A percentile compares a stretch with the other conserved stretches of the same genome.
These are phyloP conservation scores for Harringtonia aguacate DNA, from an alignment of 2,329 filamentous ascomycete genomes.

Conservation along the genomic window DNA sequence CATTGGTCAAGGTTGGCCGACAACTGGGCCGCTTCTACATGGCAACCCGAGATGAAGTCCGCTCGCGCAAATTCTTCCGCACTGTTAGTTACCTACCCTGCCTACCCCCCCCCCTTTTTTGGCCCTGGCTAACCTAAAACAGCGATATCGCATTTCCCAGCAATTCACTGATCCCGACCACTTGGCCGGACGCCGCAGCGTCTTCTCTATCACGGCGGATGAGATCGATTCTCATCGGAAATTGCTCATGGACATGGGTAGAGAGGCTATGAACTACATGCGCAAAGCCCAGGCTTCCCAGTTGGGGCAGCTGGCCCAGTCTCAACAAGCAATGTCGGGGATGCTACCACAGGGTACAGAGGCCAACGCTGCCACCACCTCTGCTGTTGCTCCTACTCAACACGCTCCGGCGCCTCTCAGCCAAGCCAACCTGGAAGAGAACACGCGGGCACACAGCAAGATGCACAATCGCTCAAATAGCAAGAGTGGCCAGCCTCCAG, in stretches of 20 bases:
- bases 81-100: conserved; percentile 28
- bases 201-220: conserved; percentile 37
- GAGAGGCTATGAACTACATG: conserved; percentile 22
- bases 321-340: conserved; percentile 7
- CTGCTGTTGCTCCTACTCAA: background rate
- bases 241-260: conserved; percentile 41
- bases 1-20: conserved; percentile 34
- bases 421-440: conserved; percentile 40
- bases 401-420: conserved; percentile 23
- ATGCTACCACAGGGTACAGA: background rate
- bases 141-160: conserved; percentile 41
- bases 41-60: conserved; percentile 34
- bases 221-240: conserved; percentile 39
- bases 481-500: conserved; percentile 38
- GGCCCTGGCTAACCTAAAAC: background rate
- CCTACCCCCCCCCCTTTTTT: background rate
- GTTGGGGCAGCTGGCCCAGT: conserved; percentile 3
- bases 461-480: conserved; percentile 31
- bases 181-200: conserved; percentile 32
- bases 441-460: conserved; percentile 36
- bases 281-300: conserved; percentile 4
- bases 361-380: background rate
- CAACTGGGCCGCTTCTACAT: conserved; percentile 23
- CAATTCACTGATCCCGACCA: conserved; percentile 42
- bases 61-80: conserved; percentile 41